phyloP scores from a whole-genome alignment of 176 grass and related monocot species.

The Triticum timopheevii region DNA sequence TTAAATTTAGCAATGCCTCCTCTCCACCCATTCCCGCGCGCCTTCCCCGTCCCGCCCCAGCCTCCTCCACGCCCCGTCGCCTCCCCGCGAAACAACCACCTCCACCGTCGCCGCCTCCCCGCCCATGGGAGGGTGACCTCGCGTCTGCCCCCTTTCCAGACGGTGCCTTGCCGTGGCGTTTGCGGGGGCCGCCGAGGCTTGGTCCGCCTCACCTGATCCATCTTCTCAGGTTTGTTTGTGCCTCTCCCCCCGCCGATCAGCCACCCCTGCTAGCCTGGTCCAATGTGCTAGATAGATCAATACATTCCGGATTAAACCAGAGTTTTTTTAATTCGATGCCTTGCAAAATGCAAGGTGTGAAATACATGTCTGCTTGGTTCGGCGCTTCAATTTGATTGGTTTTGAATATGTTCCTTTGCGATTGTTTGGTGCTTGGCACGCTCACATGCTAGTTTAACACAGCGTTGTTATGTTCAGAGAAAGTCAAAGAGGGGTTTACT shows the following conservation, averaged over 20 bases:
- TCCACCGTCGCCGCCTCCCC: not conserved
- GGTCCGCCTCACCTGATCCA: not conserved
- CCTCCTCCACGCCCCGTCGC: not conserved
- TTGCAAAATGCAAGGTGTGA: not conserved
- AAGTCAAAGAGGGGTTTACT: not conserved
- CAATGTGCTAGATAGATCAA: not conserved
- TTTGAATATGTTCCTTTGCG: not conserved
- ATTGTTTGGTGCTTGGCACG: not conserved
- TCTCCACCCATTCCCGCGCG: constrained; percentile 8
- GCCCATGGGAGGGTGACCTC: not conserved
- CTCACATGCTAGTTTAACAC: no score
- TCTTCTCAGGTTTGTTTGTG: constrained; percentile 3
- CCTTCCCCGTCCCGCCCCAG: not conserved
- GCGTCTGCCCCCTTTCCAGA: not conserved
- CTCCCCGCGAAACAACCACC: not conserved
- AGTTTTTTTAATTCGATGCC: not conserved
- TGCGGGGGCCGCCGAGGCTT: not conserved
- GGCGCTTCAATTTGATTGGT: not conserved
- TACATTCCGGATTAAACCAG: not conserved
- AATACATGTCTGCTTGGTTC: not conserved
- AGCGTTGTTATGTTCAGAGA: no score
- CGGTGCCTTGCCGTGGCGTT: not conserved
- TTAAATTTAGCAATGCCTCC: constrained; percentile 44
- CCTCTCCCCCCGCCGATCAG: not conserved
- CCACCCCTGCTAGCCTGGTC: not conserved